Conservation (phyloP, 2,329 filamentous ascomycete genomes). For the Penicillium fuscoglaucum region DNA sequence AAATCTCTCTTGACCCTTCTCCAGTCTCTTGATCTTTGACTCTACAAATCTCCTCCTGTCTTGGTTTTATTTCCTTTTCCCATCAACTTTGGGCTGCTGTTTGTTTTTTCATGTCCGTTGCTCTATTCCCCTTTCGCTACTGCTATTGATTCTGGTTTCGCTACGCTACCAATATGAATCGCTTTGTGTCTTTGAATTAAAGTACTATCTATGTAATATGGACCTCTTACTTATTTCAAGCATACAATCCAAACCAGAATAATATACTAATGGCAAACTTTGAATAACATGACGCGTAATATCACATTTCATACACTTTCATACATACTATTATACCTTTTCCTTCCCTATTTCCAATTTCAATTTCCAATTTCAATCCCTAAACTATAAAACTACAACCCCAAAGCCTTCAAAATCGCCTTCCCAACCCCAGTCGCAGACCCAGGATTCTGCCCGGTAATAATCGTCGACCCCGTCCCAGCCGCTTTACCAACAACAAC, state of each 20-base stretch:
- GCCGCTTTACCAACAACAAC: constrained; percentile 40
- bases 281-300: background rate
- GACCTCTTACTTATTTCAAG: background rate
- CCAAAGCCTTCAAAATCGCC: constrained; percentile 43
- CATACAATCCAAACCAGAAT: background rate
- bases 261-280: background rate
- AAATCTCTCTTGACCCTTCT: background rate
- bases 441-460: constrained; percentile 53
- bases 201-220: background rate
- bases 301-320: no score
- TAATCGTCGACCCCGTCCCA: constrained; percentile 37
- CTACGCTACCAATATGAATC: constrained; percentile 24
- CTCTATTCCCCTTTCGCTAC: constrained; percentile 38
- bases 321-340: no score
- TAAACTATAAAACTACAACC: constrained; percentile 13
- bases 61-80: constrained; percentile 9
- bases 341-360: background rate
- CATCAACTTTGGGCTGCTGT: constrained; percentile 2
- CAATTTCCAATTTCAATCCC: background rate
- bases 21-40: background rate
- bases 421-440: constrained; percentile 47
- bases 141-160: constrained; percentile 20
- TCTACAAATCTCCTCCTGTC: constrained; percentile 6
- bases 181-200: constrained; percentile 10
- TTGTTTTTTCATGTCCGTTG: constrained; percentile 18